Evolutionary conservation across 2,329 filamentous ascomycete species (phyloP).

Genomic region (Diplodia seriata): DNA sequence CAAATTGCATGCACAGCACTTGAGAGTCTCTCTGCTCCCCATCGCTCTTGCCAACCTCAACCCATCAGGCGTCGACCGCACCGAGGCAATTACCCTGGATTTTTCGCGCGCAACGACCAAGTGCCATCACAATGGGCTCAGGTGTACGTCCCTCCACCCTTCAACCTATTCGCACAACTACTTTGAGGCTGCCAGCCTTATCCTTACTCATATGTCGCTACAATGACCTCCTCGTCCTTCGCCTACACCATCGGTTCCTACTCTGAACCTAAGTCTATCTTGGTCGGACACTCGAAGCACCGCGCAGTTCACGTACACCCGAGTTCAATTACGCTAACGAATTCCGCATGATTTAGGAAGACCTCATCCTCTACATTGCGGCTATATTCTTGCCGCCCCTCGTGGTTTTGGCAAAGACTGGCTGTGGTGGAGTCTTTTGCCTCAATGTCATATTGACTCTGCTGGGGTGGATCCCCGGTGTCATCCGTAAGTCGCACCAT

Average conservation of each 20-base stretch:
- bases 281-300: not conserved
- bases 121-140: not conserved
- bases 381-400: slow-evolving; percentile 28
- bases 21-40: not conserved
- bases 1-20: not conserved
- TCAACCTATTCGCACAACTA: too few relatives aligned
- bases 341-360: slow-evolving; percentile 10
- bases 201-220: not conserved
- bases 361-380: slow-evolving; percentile 26
- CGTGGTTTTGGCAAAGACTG: slow-evolving; percentile 19
- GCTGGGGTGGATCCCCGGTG: slow-evolving; percentile 26
- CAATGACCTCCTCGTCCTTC: not conserved
- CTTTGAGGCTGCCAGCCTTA: not conserved
- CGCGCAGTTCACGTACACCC: not conserved
- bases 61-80: not conserved
- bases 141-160: slow-evolving; percentile 4
- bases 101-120: not conserved
- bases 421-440: slow-evolving; percentile 25
- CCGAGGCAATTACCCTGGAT: not conserved
- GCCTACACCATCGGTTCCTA: too few relatives aligned
- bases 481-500: slow-evolving; percentile 9
- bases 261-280: too few relatives aligned
- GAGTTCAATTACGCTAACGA: not conserved
- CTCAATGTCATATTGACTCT: slow-evolving; percentile 20
- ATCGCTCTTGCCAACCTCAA: not conserved